Evolutionary conservation across 306 rosid genomes (phyloP).

Genomic region (Pterocarpus santalinus): DNA sequence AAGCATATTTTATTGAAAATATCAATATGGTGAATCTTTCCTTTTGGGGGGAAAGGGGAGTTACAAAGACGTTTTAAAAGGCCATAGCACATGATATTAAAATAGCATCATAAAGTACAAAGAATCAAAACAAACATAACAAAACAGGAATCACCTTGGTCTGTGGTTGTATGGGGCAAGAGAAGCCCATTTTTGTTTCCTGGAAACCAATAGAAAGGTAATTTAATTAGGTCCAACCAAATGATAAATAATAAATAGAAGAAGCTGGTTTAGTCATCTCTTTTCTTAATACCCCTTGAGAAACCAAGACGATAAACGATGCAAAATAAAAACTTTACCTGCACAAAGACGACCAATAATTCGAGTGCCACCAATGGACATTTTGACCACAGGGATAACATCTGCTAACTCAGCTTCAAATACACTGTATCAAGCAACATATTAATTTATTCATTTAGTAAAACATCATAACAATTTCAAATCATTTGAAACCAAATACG

Average conservation of each 20-base stretch:
- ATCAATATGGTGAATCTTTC: not conserved
- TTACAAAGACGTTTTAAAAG: constrained; percentile 19
- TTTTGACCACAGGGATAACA: constrained; percentile 85
- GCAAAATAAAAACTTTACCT: constrained; percentile 53
- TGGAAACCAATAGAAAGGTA: constrained; percentile 44
- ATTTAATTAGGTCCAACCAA: constrained; percentile 9
- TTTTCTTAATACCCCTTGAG: not conserved
- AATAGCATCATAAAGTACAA: not conserved
- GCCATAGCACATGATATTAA: constrained; percentile 26
- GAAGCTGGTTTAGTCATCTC: not conserved
- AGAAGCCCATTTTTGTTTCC: constrained; percentile 98
- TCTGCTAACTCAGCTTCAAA: constrained; percentile 85
- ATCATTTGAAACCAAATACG: constrained; percentile 26
- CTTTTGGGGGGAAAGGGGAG: not conserved
- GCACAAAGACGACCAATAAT: constrained; percentile 95
- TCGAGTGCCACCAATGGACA: constrained; percentile 89
- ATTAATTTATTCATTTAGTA: constrained; percentile 7
- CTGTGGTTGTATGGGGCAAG: constrained; percentile 92
- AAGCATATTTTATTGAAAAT: constrained; percentile 1
- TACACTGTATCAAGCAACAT: constrained; percentile 55
- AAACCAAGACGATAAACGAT: not conserved
- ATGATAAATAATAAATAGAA: not conserved
- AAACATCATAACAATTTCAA: constrained; percentile 14
- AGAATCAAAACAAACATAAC: constrained; percentile 23
- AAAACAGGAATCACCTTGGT: constrained; percentile 69